Conservation (phyloP, 768 basidiomycete genomes). For the Rhizopogon sp. region DNA sequence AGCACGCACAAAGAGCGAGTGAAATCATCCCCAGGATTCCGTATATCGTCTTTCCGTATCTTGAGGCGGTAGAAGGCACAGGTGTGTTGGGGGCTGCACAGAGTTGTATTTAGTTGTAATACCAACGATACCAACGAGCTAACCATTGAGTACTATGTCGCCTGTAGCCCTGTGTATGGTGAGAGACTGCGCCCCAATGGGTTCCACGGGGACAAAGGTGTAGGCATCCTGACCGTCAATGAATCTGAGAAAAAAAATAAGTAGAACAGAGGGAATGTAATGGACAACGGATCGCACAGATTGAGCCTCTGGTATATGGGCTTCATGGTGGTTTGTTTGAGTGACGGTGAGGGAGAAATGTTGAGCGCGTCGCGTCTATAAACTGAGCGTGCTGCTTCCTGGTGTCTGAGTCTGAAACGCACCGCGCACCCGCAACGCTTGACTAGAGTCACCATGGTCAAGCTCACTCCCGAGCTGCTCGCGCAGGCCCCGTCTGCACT, state of each 20-base stretch:
- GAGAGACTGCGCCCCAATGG: conserved; percentile 57
- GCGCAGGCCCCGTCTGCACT: conserved; percentile 74
- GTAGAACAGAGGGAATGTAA: neutral
- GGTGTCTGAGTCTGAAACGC: conserved; percentile 32
- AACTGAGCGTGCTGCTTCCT: conserved; percentile 11
- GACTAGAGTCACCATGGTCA: conserved; percentile 48
- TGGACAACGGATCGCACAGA: conserved; percentile 39
- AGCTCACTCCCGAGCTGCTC: conserved; percentile 92
- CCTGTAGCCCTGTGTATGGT: conserved; percentile 72
- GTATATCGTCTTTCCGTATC: conserved; percentile 62
- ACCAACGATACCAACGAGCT: conserved; percentile 16
- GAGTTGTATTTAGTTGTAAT: neutral
- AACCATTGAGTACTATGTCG: conserved; percentile 67
- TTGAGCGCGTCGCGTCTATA: conserved; percentile 11
- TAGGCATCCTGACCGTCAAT: conserved; percentile 69
- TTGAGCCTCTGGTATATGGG: conserved; percentile 69
- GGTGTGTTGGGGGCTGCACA: conserved; percentile 47
- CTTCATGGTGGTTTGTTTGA: conserved; percentile 48
- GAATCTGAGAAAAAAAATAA: conserved; percentile 41
- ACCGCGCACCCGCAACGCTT: conserved; percentile 2
- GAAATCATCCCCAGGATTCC: conserved; percentile 76
- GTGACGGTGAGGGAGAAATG: conserved; percentile 8
- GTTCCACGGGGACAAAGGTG: conserved; percentile 68
- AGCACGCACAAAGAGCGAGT: conserved; percentile 61
- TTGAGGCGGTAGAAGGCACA: conserved; percentile 49